Evolutionary conservation across 225 moss, liverwort and hornwort species (phyloP), one percentile per base, ranked within the genome.

Genomic region (Bryoerythrophyllum caledonicum): DNA sequence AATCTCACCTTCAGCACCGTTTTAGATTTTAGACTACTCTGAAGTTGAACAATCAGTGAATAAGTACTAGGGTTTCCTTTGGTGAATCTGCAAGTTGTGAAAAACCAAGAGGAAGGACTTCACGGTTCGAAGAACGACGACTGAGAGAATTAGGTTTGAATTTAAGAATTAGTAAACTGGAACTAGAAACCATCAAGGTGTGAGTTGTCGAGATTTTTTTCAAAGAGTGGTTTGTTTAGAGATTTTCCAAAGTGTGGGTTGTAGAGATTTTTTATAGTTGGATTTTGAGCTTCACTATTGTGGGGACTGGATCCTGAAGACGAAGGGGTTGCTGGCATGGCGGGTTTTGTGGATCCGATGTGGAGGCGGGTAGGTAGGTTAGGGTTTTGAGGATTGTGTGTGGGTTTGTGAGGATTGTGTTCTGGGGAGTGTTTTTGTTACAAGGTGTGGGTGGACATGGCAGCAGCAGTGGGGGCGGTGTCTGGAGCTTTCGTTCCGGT

Each of bases 361-460:
- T 52, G n/a, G n/a, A n/a, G n/a, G n/a, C n/a, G n/a, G n/a, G n/a
- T 81, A 16, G 35, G 40, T 63, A 64, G 71, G 46, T 65, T 79
- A 71, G 79, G 71, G 67, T 79, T 83, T 75, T 83, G 69, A 83
- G 66, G 66, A 40, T 63, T 77, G 49, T 11, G 28, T 12, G 51
- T 16, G n/a, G n/a, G 76, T 76, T 44, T 58, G 17, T n/a, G 27
- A 59, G n/a, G 40, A 38, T 35, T 72, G 49, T 3, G 43, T 28
- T 27, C n/a, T n/a, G n/a, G n/a, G n/a, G n/a, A n/a, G 1, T 28
- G 44, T 30, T 56, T 15, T 27, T 7, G n/a, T 6, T 26, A 6
- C 25, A 59, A 21, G 44, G 54, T 66, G 53, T 54, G 61, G 59
- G 82, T 71, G 74, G 80, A 74, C 46, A 87, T 84, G 86, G 83